Base-by-base conservation (phyloP, 2,329 filamentous ascomycete genomes). In the Hypoxylon sp. region DNA sequence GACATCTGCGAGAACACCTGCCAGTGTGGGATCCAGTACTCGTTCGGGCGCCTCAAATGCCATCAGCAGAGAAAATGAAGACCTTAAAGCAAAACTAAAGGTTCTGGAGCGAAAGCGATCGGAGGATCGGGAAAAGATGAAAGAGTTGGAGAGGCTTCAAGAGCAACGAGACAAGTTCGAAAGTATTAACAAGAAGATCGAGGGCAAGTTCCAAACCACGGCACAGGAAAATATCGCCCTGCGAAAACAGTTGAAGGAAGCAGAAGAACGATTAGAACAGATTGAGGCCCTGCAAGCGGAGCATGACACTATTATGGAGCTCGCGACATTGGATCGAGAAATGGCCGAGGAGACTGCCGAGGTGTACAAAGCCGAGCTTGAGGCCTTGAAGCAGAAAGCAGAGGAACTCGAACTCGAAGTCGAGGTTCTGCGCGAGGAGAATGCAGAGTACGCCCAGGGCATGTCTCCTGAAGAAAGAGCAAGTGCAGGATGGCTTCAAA, bases 301-400 rank as follows among this genome's bases (percentile, higher is more conserved):
- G 72, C 91, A 97, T 78, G 96, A 98, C 31, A 88, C 91, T 2
- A 88, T 92, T 6, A 82, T 98, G 75, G 96, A 99, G 80, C 88
- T 96, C 80, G 93, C 94, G 6, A 91, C 93, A 0, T 83, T 99
- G 27, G 96, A 99, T 77, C 89, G 93, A 48, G 95, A 99, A 79
- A 97, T 98, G 92, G 96, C 96, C 0, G 94, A 99, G 79, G 95
- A 98, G 80, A 93, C 90, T 47, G 91, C 93, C 0, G 96, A 98
- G 72, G 89, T 91, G 17, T 84, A 92, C 55, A 96, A 94, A 78
- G 86, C 88, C 1, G 94, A 99, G 76, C 83, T 97, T 24, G 92
- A 97, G 39, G 86, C 89, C 1, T 79, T 97, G 58, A 93, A 93
- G 75, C 82, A 88, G 64, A 93, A 91, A 75, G 82, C 89, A 1